Conservation (phyloP, 2,329 filamentous ascomycete genomes). For the Ceratocystis ficicola region DNA sequence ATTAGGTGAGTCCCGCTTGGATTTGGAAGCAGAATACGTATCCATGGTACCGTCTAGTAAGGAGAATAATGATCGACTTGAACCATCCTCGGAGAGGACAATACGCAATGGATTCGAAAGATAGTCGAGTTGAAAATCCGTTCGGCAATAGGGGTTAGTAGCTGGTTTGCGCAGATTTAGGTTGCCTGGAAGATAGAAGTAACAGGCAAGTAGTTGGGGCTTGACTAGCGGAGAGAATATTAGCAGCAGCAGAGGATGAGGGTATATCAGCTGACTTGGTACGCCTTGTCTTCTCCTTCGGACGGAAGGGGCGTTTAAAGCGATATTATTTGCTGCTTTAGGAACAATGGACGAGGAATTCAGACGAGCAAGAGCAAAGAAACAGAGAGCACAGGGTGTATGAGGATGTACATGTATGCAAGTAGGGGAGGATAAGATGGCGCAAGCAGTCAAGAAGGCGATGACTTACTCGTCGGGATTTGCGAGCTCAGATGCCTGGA, state of each 20-base stretch:
- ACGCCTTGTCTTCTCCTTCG: neutral
- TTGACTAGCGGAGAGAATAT: neutral
- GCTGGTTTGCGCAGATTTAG: slow-evolving; percentile 9
- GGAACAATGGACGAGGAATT: neutral
- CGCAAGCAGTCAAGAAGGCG: neutral
- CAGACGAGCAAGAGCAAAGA: neutral
- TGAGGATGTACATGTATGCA: neutral
- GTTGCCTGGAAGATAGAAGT: neutral
- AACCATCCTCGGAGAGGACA: slow-evolving; percentile 21
- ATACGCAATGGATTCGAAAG: neutral
- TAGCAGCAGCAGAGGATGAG: neutral
- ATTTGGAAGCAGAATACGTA: slow-evolving; percentile 18
- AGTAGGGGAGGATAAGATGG: neutral
- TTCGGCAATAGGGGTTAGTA: neutral
- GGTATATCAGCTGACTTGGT: neutral
- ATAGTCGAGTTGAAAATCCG: neutral
- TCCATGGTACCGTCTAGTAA: slow-evolving; percentile 20
- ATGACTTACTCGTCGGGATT: slow-evolving; percentile 1
- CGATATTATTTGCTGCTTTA: neutral
- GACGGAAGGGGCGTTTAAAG: neutral
- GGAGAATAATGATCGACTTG: slow-evolving; percentile 5
- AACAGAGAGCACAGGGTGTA: neutral
- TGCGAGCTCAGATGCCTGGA: too few relatives aligned
- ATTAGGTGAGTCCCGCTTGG: slow-evolving; percentile 18
- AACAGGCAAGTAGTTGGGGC: neutral